These are phyloP conservation scores for Nadsonia commutata DNA, from an alignment of 1,139 yeast genomes.

Conservation along the genomic window DNA sequence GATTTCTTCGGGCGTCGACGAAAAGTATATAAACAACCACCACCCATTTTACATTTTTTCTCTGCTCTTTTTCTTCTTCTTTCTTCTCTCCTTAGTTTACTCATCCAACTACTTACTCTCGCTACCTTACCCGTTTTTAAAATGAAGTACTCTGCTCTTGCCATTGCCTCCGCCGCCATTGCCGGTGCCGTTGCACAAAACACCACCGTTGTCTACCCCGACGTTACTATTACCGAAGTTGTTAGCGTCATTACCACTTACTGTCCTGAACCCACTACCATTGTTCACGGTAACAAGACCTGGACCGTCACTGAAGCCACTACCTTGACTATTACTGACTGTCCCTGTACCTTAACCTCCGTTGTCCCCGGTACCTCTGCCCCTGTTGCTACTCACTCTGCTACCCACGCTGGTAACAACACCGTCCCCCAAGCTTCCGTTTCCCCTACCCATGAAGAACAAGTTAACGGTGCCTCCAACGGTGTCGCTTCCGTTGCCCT, in stretches of 20 bases:
- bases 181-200: conserved; percentile 13
- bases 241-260: conserved; percentile 27
- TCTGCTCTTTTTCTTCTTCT: neutral
- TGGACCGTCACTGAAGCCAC: conserved; percentile 29
- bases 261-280: conserved; percentile 30
- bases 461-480: conserved; percentile 21
- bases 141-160: conserved; percentile 22
- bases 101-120: neutral
- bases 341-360: conserved; percentile 44
- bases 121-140: conserved; percentile 1
- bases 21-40: neutral
- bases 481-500: conserved; percentile 21
- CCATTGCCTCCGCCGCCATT: conserved; percentile 15
- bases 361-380: conserved; percentile 18
- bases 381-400: conserved; percentile 9
- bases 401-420: conserved; percentile 10
- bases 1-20: no score
- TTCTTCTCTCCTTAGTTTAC: neutral
- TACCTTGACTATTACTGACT: conserved; percentile 30
- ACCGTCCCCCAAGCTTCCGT: conserved; percentile 7
- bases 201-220: conserved; percentile 12
- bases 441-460: conserved; percentile 10
- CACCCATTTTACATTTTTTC: neutral
- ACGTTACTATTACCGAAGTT: conserved; percentile 18
- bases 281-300: conserved; percentile 25